A percentile compares a stretch with the other conserved stretches of the same genome.
phyloP scores from a whole-genome alignment of 164 flowering plant species.

The Santalum album region DNA sequence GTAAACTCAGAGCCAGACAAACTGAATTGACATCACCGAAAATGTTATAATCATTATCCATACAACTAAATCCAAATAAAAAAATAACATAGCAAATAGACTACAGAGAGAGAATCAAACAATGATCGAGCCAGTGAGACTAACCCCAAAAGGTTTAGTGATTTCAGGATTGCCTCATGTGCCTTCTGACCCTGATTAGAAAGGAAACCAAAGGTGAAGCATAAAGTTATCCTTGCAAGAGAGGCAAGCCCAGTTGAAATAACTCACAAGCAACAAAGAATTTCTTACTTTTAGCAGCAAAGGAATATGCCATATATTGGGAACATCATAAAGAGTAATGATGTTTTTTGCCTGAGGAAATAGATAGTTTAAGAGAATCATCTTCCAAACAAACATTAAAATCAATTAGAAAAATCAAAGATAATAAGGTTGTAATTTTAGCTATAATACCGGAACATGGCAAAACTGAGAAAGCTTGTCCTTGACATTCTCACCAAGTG shows the following conservation, averaged over 20 bases:
- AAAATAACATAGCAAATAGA: neutral
- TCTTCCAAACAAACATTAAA: neutral
- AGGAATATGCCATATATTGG: constrained; percentile 4
- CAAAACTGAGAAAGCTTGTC: constrained; percentile 4
- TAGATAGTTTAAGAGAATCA: neutral
- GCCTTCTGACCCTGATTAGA: neutral
- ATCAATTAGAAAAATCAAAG: neutral
- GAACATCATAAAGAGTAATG: constrained; percentile 5
- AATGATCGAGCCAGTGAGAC: neutral
- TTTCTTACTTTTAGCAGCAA: neutral
- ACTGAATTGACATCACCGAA: no score
- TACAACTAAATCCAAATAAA: no score
- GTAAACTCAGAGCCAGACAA: no score
- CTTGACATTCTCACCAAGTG: neutral
- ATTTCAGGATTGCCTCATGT: neutral
- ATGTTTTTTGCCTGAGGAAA: neutral
- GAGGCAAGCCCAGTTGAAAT: no score
- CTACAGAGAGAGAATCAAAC: neutral
- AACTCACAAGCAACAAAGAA: no score
- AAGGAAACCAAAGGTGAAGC: neutral
- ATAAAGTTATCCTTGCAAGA: no score
- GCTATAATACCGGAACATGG: neutral
- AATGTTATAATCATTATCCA: no score
- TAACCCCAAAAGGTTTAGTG: neutral
- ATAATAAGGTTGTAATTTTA: neutral